These are phyloP conservation scores for Allomyces javanicus DNA, from an alignment of 192 early-diverging fungal species.

Conservation along the genomic window DNA sequence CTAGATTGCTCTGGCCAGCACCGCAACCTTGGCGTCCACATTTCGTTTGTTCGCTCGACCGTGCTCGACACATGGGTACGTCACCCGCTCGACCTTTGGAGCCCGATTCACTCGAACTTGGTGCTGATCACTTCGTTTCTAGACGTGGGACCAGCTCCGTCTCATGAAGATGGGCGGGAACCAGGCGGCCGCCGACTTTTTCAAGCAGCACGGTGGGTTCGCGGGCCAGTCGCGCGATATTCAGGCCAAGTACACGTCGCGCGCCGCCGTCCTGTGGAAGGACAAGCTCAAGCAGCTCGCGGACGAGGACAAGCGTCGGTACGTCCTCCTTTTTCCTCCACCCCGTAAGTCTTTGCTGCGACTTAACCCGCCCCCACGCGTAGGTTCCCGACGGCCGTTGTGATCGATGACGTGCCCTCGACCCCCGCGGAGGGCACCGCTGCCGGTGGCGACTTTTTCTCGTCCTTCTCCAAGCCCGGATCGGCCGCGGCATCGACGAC, in stretches of 20 bases:
- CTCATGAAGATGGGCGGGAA: conserved; percentile 82
- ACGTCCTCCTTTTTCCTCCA: too few relatives aligned
- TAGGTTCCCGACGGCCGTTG: conserved; percentile 10
- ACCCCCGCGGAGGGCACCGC: conserved; percentile 7
- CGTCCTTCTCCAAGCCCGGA: conserved; percentile 9
- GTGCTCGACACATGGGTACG: not conserved
- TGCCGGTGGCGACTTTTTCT: conserved; percentile 41
- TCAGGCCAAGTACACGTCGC: conserved; percentile 60
- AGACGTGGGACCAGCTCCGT: conserved; percentile 83
- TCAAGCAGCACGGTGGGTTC: conserved; percentile 46
- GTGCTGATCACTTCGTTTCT: conserved; percentile 13
- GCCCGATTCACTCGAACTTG: not conserved
- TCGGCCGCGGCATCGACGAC: conserved; percentile 1
- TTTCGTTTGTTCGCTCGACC: conserved; percentile 77
- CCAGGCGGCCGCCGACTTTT: conserved; percentile 54
- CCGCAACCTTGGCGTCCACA: conserved; percentile 91
- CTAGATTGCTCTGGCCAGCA: conserved; percentile 91
- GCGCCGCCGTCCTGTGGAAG: conserved; percentile 61
- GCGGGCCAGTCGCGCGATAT: conserved; percentile 36
- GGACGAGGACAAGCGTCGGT: conserved; percentile 32
- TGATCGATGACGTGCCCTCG: conserved; percentile 9
- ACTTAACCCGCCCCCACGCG: not conserved
- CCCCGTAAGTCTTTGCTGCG: too few relatives aligned
- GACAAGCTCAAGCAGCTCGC: conserved; percentile 45
- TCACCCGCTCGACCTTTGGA: not conserved